phyloP scores from a whole-genome alignment of 352 stramenopile genomes.

The Globisporangium heterothallicum region DNA sequence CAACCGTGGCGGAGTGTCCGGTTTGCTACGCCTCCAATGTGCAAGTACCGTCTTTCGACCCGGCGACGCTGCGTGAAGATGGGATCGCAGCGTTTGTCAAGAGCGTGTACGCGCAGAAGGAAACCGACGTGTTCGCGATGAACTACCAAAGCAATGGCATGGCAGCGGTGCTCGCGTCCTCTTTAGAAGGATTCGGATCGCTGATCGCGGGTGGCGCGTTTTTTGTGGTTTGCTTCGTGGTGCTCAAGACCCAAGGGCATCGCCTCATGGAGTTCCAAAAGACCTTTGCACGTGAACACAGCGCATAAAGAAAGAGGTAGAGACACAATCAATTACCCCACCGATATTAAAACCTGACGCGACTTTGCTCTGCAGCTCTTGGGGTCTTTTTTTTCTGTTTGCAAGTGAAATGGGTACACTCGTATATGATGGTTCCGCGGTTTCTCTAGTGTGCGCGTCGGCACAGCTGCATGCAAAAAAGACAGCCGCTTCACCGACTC shows the following conservation, averaged over 20 bases:
- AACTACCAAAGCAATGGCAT: conserved; percentile 41
- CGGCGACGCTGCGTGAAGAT: conserved; percentile 35
- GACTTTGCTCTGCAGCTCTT: not conserved
- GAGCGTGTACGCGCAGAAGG: conserved; percentile 46
- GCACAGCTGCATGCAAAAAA: too few relatives aligned
- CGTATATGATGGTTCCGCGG: too few relatives aligned
- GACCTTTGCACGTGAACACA: conserved; percentile 15
- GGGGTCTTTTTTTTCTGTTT: not conserved
- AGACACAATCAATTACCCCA: not conserved
- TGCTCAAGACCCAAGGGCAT: conserved; percentile 17
- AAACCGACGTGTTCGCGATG: conserved; percentile 43
- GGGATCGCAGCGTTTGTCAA: conserved; percentile 49
- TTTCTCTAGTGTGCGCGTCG: too few relatives aligned
- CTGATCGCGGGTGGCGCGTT: conserved; percentile 6
- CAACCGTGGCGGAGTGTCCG: conserved; percentile 40
- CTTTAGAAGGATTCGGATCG: conserved; percentile 31
- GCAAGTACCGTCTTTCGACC: conserved; percentile 40
- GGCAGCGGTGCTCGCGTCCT: conserved; percentile 28
- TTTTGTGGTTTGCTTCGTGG: conserved; percentile 14
- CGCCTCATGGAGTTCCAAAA: conserved; percentile 17
- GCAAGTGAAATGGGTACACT: too few relatives aligned
- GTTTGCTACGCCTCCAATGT: conserved; percentile 58
- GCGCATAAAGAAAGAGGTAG: conserved; percentile 10
- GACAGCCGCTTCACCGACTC: too few relatives aligned
- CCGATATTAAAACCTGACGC: not conserved